Conservation (phyloP, 2,329 filamentous ascomycete genomes). For the Fusarium papillatum region DNA sequence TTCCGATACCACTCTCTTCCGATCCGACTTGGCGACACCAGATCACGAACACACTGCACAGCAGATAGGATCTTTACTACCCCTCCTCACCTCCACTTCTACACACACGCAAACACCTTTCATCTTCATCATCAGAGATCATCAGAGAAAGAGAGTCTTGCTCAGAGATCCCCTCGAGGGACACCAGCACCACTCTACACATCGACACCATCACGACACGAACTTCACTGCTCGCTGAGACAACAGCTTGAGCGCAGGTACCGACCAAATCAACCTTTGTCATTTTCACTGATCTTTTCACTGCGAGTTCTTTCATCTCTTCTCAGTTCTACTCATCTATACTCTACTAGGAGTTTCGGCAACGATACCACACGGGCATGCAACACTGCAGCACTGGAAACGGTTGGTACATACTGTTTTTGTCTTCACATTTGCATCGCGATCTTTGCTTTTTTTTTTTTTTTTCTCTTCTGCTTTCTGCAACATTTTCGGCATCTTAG, state of each 20-base stretch:
- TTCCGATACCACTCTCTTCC: not conserved
- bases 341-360: not conserved
- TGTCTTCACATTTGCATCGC: not conserved
- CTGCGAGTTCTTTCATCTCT: not conserved
- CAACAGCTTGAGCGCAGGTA: not conserved
- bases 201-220: not conserved
- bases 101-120: not conserved
- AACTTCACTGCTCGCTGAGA: not conserved
- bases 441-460: not conserved
- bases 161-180: not conserved
- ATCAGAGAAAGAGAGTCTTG: not conserved
- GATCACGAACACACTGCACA: not conserved
- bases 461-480: not conserved
- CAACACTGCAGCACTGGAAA: not conserved
- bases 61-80: not conserved
- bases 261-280: not conserved
- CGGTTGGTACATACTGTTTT: not conserved
- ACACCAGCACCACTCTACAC: not conserved
- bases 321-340: not conserved
- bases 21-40: not conserved
- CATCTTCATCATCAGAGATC: not conserved
- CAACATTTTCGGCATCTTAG: not conserved
- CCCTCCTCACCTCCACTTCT: not conserved
- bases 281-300: not conserved
- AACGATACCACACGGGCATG: not conserved